phyloP scores from a whole-genome alignment of 768 basidiomycete genomes.

The Rhizopogon roseolus region DNA sequence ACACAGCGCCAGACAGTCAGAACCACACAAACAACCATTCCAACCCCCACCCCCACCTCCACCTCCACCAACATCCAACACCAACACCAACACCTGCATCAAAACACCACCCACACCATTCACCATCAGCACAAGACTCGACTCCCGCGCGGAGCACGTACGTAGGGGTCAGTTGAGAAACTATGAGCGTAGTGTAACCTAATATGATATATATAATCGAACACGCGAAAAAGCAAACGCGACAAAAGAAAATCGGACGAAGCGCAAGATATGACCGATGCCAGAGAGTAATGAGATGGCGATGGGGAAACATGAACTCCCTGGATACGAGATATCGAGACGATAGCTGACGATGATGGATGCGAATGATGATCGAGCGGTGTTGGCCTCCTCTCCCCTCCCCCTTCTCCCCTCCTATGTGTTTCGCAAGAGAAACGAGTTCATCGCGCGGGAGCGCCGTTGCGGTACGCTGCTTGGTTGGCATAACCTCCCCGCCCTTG shows the following conservation, averaged over 20 bases:
- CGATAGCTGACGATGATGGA: conserved; percentile 10
- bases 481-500: conserved; percentile 19
- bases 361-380: conserved; percentile 10
- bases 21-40: conserved; percentile 2
- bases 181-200: conserved; percentile 18
- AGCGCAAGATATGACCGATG: conserved; percentile 8
- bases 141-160: conserved; percentile 6
- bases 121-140: conserved; percentile 10
- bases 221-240: conserved; percentile 14
- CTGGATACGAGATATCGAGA: conserved; percentile 8
- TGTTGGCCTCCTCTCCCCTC: conserved; percentile 5
- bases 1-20: neutral
- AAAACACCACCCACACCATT: conserved; percentile 12
- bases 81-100: conserved; percentile 6
- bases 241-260: conserved; percentile 1
- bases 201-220: conserved; percentile 26
- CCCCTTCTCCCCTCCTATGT: neutral
- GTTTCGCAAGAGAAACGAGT: neutral
- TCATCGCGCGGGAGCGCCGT: conserved; percentile 25
- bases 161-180: conserved; percentile 11
- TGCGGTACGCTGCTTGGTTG: conserved; percentile 21
- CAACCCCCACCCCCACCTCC: conserved; percentile 3
- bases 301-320: conserved; percentile 5
- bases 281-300: conserved; percentile 8
- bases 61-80: conserved; percentile 8